These are phyloP conservation scores for Volvox africanus DNA, from an alignment of 139 green algal genomes.

Conservation along the genomic window DNA sequence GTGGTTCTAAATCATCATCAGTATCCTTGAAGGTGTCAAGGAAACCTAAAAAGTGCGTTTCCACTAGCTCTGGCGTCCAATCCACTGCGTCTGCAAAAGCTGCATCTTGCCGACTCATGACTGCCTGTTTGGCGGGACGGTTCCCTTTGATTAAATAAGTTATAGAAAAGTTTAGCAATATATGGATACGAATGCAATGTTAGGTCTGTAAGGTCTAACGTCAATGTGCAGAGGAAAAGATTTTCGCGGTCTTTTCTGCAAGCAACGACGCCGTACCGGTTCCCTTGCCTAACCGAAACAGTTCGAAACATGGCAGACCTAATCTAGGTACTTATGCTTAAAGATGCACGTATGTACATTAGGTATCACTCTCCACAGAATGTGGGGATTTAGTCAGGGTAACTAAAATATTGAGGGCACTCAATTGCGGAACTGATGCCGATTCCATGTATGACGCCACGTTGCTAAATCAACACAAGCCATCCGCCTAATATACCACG, in stretches of 20 bases:
- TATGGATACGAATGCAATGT: too few relatives aligned
- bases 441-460: too few relatives aligned
- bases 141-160: not conserved
- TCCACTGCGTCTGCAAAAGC: not conserved
- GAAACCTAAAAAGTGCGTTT: conserved; percentile 16
- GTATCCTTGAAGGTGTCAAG: conserved; percentile 5
- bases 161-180: too few relatives aligned
- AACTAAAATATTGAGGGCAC: too few relatives aligned
- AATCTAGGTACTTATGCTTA: too few relatives aligned
- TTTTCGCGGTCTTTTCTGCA: not conserved
- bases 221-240: not conserved
- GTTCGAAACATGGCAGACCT: not conserved
- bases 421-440: too few relatives aligned
- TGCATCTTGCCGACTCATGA: conserved; percentile 17
- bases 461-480: too few relatives aligned
- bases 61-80: conserved; percentile 1
- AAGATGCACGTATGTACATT: too few relatives aligned
- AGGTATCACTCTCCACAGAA: too few relatives aligned
- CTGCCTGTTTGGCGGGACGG: not conserved
- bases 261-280: too few relatives aligned
- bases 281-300: not conserved
- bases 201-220: not conserved
- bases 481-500: too few relatives aligned
- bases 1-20: not conserved
- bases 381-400: too few relatives aligned